Percentiles rank a stretch among this genome's conserved stretches.
These are phyloP conservation scores for Aristolochia fimbriata DNA, from an alignment of 164 flowering plant species.

Conservation along the genomic window DNA sequence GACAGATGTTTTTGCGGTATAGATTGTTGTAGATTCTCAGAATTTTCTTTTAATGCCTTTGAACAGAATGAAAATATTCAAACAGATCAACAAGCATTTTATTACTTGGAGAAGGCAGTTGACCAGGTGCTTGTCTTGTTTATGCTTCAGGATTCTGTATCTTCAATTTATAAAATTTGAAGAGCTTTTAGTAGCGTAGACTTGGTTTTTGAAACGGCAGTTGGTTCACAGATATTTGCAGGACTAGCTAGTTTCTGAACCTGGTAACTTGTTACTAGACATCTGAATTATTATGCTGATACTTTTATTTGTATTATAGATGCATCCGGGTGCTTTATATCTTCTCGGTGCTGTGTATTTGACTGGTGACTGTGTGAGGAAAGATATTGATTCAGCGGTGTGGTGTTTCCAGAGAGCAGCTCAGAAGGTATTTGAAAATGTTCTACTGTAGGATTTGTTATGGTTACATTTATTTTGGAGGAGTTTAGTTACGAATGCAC, in stretches of 20 bases:
- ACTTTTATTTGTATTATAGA: conserved; percentile 25
- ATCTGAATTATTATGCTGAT: no score
- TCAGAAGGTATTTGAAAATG: conserved; percentile 49
- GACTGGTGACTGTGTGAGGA: conserved; percentile 86
- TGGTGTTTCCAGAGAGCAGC: conserved; percentile 98
- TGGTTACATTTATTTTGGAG: no score
- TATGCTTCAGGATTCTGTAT: neutral
- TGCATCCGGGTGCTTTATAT: conserved; percentile 94
- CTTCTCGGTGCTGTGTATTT: conserved; percentile 80
- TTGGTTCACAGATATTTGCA: no score
- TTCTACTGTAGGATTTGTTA: no score
- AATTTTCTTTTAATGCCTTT: neutral
- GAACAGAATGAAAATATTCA: conserved; percentile 60
- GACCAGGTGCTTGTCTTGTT: conserved; percentile 62
- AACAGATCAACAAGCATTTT: conserved; percentile 79
- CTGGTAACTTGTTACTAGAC: no score
- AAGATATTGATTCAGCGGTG: conserved; percentile 68
- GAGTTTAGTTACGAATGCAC: no score
- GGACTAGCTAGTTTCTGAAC: no score
- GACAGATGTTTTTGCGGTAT: no score
- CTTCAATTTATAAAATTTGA: no score
- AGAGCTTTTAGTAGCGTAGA: no score
- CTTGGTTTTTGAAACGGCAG: no score
- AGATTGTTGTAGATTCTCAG: no score
- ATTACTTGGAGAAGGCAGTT: conserved; percentile 83